A percentile compares a stretch with the other conserved stretches of the same genome.
These are phyloP conservation scores for Capronia epimyces DNA, from an alignment of 2,329 filamentous ascomycete species.

Conservation along the genomic window DNA sequence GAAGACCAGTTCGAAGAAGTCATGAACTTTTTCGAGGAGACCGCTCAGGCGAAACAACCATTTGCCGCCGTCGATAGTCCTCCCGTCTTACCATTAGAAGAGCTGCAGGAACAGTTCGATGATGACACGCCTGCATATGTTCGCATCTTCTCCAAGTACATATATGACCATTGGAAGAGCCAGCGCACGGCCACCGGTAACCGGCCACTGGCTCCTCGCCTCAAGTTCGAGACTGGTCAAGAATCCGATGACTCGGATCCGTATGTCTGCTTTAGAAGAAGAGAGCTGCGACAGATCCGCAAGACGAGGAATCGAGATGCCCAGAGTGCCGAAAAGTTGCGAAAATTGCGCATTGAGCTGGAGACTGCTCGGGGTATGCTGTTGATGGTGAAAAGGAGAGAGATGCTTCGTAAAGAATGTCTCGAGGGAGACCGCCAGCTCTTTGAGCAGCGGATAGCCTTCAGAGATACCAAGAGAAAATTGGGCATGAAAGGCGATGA, in stretches of 20 bases:
- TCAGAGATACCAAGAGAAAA: constrained; percentile 84
- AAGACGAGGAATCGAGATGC: constrained; percentile 93
- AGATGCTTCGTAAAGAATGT: constrained; percentile 71
- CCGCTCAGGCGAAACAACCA: constrained; percentile 73
- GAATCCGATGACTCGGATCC: constrained; percentile 95
- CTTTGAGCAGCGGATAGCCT: constrained; percentile 72
- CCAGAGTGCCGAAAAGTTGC: constrained; percentile 89
- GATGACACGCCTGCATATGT: constrained; percentile 51
- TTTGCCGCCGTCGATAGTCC: constrained; percentile 87
- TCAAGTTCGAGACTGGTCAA: constrained; percentile 82
- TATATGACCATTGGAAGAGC: constrained; percentile 86
- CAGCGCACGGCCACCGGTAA: constrained; percentile 63
- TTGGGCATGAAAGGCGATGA: constrained; percentile 88
- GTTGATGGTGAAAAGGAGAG: constrained; percentile 69
- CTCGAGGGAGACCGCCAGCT: constrained; percentile 68
- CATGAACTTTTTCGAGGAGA: constrained; percentile 92
- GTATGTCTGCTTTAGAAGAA: constrained; percentile 94
- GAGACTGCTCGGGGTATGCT: constrained; percentile 82
- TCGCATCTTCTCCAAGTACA: constrained; percentile 62
- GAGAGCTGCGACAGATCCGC: constrained; percentile 87
- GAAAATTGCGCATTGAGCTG: constrained; percentile 81
- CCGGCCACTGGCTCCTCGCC: constrained; percentile 64
- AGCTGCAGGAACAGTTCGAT: constrained; percentile 66
- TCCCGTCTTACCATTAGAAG: constrained; percentile 66
- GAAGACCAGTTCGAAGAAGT: constrained; percentile 91